A percentile compares a stretch with the other conserved stretches of the same genome.
These are phyloP conservation scores for Nicotiana noctiflora DNA, from an alignment of 257 asterid species.

Conservation along the genomic window DNA sequence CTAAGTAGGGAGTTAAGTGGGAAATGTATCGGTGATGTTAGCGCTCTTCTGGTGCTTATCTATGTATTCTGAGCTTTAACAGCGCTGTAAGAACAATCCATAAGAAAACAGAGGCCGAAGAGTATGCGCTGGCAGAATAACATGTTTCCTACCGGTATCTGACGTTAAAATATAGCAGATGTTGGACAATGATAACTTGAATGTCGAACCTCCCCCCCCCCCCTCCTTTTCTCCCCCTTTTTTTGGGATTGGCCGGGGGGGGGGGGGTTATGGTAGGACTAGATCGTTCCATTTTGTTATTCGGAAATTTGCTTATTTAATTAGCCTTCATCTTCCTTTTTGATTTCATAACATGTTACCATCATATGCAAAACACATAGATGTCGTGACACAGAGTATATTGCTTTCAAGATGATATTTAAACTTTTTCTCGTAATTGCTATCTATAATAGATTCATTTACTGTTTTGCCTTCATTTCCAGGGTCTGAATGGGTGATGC, in stretches of 20 bases:
- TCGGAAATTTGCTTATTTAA: not conserved
- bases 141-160: not conserved
- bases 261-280: too few species aligned
- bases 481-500: slow-evolving; percentile 82
- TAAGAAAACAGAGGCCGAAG: not conserved
- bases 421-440: not conserved
- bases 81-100: too few species aligned
- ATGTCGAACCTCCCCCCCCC: not conserved
- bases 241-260: too few species aligned
- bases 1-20: not conserved
- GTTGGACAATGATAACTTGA: not conserved
- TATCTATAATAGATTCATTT: not conserved
- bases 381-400: not conserved
- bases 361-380: not conserved
- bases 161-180: not conserved
- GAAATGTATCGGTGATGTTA: not conserved
- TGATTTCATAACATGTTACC: not conserved
- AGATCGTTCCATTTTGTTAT: too few species aligned
- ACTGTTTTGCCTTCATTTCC: slow-evolving; percentile 5
- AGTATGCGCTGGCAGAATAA: not conserved
- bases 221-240: too few species aligned
- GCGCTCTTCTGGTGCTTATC: not conserved
- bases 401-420: not conserved
- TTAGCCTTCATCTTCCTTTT: not conserved
- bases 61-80: not conserved